Conservation (phyloP, 2,329 filamentous ascomycete species). For the Didymella pomorum region DNA sequence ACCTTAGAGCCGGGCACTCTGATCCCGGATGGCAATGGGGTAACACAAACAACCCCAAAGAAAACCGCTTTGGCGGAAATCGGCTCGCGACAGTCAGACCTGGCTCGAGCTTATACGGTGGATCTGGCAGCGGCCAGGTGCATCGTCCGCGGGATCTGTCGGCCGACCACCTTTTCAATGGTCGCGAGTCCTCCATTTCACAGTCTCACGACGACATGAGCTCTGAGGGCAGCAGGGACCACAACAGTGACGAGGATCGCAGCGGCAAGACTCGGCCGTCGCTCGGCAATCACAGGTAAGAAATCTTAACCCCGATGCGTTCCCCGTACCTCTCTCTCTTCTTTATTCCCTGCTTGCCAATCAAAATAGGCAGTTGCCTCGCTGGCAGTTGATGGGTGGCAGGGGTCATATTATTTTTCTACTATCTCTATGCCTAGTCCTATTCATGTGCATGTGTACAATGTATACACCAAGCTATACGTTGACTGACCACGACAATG, state of each 20-base stretch:
- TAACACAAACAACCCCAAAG: conserved; percentile 64
- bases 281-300: conserved; percentile 55
- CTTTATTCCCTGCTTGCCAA: conserved; percentile 10
- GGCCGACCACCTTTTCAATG: conserved; percentile 42
- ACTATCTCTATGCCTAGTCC: conserved; percentile 8
- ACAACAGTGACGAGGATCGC: conserved; percentile 50
- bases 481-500: conserved; percentile 28
- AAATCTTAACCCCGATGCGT: conserved; percentile 13
- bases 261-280: conserved; percentile 44
- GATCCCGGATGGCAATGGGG: conserved; percentile 71
- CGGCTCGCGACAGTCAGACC: conserved; percentile 56
- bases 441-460: conserved; percentile 9
- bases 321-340: conserved; percentile 12
- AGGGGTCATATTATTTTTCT: conserved; percentile 6
- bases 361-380: conserved; percentile 10
- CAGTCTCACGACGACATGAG: conserved; percentile 49
- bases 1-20: conserved; percentile 64
- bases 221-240: conserved; percentile 41
- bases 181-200: conserved; percentile 53
- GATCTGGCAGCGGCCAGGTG: conserved; percentile 29
- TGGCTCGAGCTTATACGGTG: conserved; percentile 57
- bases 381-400: conserved; percentile 10
- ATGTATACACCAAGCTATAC: conserved; percentile 9
- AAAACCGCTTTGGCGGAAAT: conserved; percentile 57
- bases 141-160: conserved; percentile 37